Conservation (phyloP, 371 early-diverging fungal species). For the Basidiobolus heterosporus region DNA sequence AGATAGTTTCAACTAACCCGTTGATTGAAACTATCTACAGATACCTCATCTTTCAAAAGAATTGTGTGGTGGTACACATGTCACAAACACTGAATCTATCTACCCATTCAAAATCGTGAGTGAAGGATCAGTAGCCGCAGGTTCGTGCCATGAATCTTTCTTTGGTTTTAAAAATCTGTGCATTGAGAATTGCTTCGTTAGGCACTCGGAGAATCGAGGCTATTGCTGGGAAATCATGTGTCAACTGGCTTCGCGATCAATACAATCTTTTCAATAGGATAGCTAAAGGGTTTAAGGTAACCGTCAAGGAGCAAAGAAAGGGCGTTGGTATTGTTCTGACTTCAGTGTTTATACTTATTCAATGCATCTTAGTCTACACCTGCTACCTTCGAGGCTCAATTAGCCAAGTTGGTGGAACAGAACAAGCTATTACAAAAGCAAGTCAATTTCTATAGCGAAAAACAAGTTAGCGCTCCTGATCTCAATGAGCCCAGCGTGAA, state of each 20-base stretch:
- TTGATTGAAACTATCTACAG: background rate
- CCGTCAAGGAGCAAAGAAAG: background rate
- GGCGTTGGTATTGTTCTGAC: too few relatives aligned
- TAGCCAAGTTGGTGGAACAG: too few relatives aligned
- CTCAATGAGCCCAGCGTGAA: too few relatives aligned
- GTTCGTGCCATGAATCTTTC: conserved; percentile 10
- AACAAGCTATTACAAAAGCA: too few relatives aligned
- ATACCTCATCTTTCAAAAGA: conserved; percentile 29
- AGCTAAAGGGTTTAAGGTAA: background rate
- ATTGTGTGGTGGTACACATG: conserved; percentile 64
- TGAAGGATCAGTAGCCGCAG: conserved; percentile 54
- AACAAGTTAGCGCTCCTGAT: too few relatives aligned
- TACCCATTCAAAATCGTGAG: conserved; percentile 54
- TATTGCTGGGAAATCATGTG: conserved; percentile 26
- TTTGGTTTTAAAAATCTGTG: background rate
- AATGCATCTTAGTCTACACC: background rate
- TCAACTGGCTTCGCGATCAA: background rate
- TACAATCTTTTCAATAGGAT: background rate
- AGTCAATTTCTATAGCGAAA: too few relatives aligned
- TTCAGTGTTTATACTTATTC: too few relatives aligned
- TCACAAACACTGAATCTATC: conserved; percentile 29
- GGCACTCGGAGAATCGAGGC: conserved; percentile 67
- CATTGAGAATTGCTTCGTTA: conserved; percentile 1
- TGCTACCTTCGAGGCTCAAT: background rate
- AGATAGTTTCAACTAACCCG: background rate